Evolutionary conservation across 164 flowering plant genomes (phyloP).

Genomic region (Paratinospora sagittata): DNA sequence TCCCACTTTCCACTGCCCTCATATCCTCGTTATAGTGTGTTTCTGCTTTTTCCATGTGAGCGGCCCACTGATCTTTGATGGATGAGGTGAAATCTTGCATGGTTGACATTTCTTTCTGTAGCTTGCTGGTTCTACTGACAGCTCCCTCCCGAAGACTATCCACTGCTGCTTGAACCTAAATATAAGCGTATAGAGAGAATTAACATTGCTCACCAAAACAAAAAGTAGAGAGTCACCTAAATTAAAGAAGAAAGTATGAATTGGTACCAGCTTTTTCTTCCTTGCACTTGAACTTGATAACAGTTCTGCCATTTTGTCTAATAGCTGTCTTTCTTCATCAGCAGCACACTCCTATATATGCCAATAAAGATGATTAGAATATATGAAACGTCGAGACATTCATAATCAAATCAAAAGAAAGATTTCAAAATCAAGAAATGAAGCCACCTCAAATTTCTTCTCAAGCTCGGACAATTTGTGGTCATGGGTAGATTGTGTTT

Average conservation of each 20-base stretch:
- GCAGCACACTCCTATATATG: constrained; percentile 79
- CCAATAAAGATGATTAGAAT: background rate
- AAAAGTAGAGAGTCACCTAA: background rate
- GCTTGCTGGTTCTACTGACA: constrained; percentile 46
- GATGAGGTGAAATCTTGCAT: constrained; percentile 65
- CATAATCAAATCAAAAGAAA: background rate
- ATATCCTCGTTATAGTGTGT: constrained; percentile 63
- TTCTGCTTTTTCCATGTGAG: constrained; percentile 71
- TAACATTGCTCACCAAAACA: background rate
- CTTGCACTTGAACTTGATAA: constrained; percentile 55
- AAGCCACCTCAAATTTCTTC: constrained; percentile 80
- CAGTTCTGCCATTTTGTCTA: constrained; percentile 84
- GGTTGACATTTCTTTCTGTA: constrained; percentile 77
- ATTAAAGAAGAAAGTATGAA: constrained; percentile 4
- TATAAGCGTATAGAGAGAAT: background rate
- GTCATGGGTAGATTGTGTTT: constrained; percentile 59
- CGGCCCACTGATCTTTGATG: constrained; percentile 69
- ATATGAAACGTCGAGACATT: background rate
- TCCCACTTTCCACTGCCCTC: constrained; percentile 71
- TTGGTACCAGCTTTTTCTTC: constrained; percentile 78
- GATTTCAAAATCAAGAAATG: background rate
- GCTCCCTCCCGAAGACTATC: constrained; percentile 73
- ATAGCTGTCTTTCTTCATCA: constrained; percentile 73
- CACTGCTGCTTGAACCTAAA: constrained; percentile 82
- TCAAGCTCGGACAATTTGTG: constrained; percentile 69